Evolutionary conservation across 129 eudicot genomes (phyloP).

Genomic region (Dittrichia graveolens): DNA sequence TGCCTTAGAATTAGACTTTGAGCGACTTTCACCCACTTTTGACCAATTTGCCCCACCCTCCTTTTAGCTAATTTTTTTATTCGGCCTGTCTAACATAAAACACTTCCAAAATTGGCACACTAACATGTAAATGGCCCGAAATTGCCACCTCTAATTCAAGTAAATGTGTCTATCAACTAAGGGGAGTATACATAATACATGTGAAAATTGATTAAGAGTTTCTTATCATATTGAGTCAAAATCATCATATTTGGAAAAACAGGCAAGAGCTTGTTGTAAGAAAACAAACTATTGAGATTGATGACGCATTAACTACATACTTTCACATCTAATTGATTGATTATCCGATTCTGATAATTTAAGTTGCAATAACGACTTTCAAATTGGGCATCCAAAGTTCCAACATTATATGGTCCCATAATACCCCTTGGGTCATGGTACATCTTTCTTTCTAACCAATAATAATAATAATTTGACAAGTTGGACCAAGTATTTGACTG

Average conservation of each 20-base stretch:
- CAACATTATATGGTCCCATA: no score
- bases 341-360: neutral
- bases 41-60: neutral
- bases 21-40: no score
- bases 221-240: neutral
- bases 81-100: neutral
- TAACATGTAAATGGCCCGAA: neutral
- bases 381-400: neutral
- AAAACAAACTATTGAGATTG: neutral
- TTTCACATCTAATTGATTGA: neutral
- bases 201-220: neutral
- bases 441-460: neutral
- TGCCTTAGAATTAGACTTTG: neutral
- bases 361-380: neutral
- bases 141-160: neutral
- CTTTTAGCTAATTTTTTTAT: neutral
- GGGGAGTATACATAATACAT: neutral
- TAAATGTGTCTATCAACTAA: neutral
- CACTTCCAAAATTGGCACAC: neutral
- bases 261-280: neutral
- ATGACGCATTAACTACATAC: neutral
- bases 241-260: neutral
- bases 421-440: no score
- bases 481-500: conserved; percentile 19
- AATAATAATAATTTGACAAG: neutral